phyloP scores from a whole-genome alignment of 2,329 filamentous ascomycete species.

The Fusarium napiforme region DNA sequence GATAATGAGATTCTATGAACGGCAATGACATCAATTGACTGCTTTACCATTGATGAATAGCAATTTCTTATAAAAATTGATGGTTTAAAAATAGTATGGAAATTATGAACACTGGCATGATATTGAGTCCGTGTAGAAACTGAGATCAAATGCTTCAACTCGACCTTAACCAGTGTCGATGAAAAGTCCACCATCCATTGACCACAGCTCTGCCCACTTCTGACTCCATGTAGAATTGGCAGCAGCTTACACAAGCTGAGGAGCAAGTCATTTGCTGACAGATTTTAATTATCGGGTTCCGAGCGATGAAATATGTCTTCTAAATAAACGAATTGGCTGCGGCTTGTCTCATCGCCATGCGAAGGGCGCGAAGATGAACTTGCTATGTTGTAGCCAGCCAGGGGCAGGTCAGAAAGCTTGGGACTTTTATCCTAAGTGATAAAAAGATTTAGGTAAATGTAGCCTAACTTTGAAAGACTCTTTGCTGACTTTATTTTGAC shows the following conservation, averaged over 20 bases:
- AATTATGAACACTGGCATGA: background rate
- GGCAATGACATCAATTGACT: background rate
- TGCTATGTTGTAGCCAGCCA: background rate
- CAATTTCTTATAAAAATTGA: background rate
- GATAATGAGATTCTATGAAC: background rate
- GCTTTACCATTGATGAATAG: too few relatives aligned
- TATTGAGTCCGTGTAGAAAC: background rate
- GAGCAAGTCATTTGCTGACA: background rate
- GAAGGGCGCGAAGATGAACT: background rate
- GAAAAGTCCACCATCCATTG: background rate
- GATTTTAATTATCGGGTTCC: background rate
- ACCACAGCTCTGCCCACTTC: fast-evolving
- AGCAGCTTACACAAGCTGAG: background rate
- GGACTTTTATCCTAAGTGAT: background rate
- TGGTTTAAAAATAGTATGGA: background rate
- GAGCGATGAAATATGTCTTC: background rate
- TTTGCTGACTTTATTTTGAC: background rate
- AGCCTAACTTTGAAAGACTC: background rate
- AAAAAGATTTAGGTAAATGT: fast-evolving
- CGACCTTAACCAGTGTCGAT: background rate
- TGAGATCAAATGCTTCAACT: background rate
- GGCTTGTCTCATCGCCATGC: background rate
- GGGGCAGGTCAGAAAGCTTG: background rate
- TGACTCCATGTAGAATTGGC: fast-evolving
- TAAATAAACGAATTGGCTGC: background rate